phyloP scores from a whole-genome alignment of 2,329 filamentous ascomycete species.

The Tolypocladium tropicale region DNA sequence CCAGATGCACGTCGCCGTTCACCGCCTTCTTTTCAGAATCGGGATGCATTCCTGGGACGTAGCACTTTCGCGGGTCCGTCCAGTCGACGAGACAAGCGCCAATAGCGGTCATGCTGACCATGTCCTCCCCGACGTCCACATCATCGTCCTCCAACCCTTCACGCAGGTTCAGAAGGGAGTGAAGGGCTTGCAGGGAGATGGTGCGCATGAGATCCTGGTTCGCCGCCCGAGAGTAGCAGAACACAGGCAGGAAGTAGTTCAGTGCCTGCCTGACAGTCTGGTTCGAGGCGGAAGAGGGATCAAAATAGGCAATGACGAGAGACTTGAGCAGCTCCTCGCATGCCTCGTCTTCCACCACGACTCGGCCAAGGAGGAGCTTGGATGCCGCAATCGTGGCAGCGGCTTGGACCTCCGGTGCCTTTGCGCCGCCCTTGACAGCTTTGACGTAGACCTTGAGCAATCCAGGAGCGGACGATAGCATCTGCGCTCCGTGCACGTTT shows the following conservation, averaged over 20 bases:
- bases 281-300: slow-evolving; percentile 70
- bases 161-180: slow-evolving; percentile 62
- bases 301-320: slow-evolving; percentile 80
- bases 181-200: slow-evolving; percentile 64
- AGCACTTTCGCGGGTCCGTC: slow-evolving; percentile 85
- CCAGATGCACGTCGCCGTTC: slow-evolving; percentile 70
- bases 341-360: slow-evolving; percentile 59
- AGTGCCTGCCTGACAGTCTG: slow-evolving; percentile 76
- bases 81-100: slow-evolving; percentile 82
- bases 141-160: slow-evolving; percentile 67
- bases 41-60: slow-evolving; percentile 34
- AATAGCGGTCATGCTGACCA: slow-evolving; percentile 69
- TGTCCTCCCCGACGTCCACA: slow-evolving; percentile 62
- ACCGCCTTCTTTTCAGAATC: slow-evolving; percentile 54
- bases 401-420: slow-evolving; percentile 64
- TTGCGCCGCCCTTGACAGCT: slow-evolving; percentile 62
- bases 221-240: slow-evolving; percentile 73
- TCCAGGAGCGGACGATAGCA: slow-evolving; percentile 56
- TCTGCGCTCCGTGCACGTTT: slow-evolving; percentile 74
- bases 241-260: slow-evolving; percentile 90
- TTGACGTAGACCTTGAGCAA: slow-evolving; percentile 80
- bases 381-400: slow-evolving; percentile 72
- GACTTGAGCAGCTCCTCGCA: slow-evolving; percentile 71
- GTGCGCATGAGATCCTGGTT: slow-evolving; percentile 75
- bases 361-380: slow-evolving; percentile 74